phyloP scores from a whole-genome alignment of 306 rosid species.

The Cicer judaicum region DNA sequence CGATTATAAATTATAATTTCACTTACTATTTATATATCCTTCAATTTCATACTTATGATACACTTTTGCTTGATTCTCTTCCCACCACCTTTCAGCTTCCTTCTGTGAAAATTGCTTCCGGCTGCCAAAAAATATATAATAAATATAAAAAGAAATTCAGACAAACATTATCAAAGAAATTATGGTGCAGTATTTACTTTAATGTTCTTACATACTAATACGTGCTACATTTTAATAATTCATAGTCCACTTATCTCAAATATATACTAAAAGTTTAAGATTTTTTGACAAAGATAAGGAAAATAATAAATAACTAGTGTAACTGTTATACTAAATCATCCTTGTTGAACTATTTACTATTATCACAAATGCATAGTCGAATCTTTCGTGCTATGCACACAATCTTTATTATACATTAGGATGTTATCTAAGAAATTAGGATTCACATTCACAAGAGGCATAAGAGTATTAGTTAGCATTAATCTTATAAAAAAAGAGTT shows the following conservation, averaged over 20 bases:
- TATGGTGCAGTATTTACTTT: too few species aligned
- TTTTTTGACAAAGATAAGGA: too few species aligned
- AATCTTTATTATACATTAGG: too few species aligned
- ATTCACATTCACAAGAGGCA: neutral
- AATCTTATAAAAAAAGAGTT: neutral
- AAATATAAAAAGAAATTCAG: slow-evolving; percentile 21
- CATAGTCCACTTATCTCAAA: too few species aligned
- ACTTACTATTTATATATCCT: slow-evolving; percentile 60
- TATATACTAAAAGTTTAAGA: too few species aligned
- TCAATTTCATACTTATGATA: slow-evolving; percentile 67
- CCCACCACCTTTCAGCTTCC: slow-evolving; percentile 93
- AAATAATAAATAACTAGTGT: too few species aligned
- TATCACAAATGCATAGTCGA: too few species aligned
- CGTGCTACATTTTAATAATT: neutral
- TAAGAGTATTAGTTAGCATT: neutral
- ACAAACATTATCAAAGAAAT: neutral
- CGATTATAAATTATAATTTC: slow-evolving; percentile 48
- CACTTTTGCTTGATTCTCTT: slow-evolving; percentile 68
- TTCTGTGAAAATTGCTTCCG: slow-evolving; percentile 67
- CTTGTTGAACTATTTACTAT: too few species aligned
- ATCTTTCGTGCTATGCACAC: too few species aligned
- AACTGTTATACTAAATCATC: too few species aligned
- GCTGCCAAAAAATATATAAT: slow-evolving; percentile 50
- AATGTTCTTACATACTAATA: neutral
- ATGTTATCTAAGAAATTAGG: too few species aligned